These are phyloP conservation scores for Aureobasidium mangrovei DNA, from an alignment of 2,329 filamentous ascomycete species.

Conservation along the genomic window DNA sequence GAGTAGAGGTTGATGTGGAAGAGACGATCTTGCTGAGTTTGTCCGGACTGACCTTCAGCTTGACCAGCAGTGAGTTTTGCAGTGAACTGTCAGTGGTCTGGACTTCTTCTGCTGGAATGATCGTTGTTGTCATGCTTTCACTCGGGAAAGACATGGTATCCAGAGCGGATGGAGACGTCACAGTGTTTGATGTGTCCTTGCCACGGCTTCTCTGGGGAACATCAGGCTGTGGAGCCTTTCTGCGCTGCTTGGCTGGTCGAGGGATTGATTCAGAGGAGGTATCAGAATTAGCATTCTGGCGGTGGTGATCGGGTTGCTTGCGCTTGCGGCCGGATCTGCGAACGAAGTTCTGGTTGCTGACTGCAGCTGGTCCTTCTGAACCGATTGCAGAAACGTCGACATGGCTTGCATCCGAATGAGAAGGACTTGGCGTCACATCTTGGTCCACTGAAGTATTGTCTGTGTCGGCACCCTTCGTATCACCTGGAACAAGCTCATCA, in stretches of 20 bases:
- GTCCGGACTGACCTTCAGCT: not conserved
- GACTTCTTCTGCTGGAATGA: too few relatives aligned
- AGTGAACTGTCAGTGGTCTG: not conserved
- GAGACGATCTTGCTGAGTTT: not conserved
- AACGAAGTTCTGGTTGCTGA: not conserved
- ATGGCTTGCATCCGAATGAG: not conserved
- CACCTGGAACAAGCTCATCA: not conserved
- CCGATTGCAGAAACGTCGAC: not conserved
- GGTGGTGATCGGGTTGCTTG: not conserved
- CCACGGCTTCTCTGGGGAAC: not conserved
- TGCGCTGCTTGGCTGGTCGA: not conserved
- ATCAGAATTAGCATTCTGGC: not conserved
- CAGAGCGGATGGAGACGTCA: not conserved
- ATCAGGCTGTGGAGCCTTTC: not conserved
- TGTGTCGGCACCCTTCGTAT: not conserved
- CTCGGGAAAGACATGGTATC: not conserved
- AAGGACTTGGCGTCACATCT: not conserved
- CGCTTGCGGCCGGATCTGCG: constrained; percentile 9
- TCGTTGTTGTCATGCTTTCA: too few relatives aligned
- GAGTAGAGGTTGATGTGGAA: not conserved
- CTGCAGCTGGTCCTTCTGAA: too few relatives aligned
- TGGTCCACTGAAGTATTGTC: not conserved
- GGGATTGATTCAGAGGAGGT: not conserved
- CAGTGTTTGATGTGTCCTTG: not conserved
- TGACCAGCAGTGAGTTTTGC: not conserved